Conservation (phyloP, 768 basidiomycete genomes). For the Pisolithus sp. region DNA sequence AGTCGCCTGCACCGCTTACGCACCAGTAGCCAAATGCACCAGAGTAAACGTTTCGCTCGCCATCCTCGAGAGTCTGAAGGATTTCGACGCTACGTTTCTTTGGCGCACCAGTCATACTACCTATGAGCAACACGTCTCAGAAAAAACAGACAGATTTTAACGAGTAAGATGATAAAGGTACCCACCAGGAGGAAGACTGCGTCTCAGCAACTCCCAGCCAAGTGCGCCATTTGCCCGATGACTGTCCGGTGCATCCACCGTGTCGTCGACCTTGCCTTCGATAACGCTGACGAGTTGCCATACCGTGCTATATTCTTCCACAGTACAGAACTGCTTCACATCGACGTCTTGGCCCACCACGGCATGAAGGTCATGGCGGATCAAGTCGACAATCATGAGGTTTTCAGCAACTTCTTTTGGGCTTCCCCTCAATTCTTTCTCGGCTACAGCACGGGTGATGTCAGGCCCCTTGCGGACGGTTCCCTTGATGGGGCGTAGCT, state of each 20-base stretch:
- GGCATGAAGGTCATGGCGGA: too few species aligned
- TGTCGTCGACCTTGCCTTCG: slow-evolving; percentile 61
- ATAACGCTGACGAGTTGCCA: slow-evolving; percentile 91
- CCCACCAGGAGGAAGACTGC: slow-evolving; percentile 82
- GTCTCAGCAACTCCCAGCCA: slow-evolving; percentile 73
- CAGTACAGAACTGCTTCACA: slow-evolving; percentile 72
- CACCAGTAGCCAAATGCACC: slow-evolving; percentile 93
- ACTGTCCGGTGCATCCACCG: slow-evolving; percentile 2
- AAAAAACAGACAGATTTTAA: too few species aligned
- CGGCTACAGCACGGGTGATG: slow-evolving; percentile 59
- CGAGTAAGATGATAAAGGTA: background rate
- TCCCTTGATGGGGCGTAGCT: slow-evolving; percentile 93
- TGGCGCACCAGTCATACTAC: slow-evolving; percentile 62
- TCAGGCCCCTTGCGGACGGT: slow-evolving; percentile 70
- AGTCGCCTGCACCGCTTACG: slow-evolving; percentile 82
- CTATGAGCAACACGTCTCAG: too few species aligned
- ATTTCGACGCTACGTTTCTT: slow-evolving; percentile 93
- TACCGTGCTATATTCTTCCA: slow-evolving; percentile 86
- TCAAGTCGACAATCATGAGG: too few species aligned
- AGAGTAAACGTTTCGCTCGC: slow-evolving; percentile 77
- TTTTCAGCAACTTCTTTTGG: slow-evolving; percentile 28
- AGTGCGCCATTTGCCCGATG: slow-evolving; percentile 34
- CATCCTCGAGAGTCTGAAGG: slow-evolving; percentile 62
- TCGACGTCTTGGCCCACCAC: slow-evolving; percentile 25
- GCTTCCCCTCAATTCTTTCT: slow-evolving; percentile 54